These are phyloP conservation scores for Arachis monticola DNA, from an alignment of 331 rosid genomes.

Conservation along the genomic window DNA sequence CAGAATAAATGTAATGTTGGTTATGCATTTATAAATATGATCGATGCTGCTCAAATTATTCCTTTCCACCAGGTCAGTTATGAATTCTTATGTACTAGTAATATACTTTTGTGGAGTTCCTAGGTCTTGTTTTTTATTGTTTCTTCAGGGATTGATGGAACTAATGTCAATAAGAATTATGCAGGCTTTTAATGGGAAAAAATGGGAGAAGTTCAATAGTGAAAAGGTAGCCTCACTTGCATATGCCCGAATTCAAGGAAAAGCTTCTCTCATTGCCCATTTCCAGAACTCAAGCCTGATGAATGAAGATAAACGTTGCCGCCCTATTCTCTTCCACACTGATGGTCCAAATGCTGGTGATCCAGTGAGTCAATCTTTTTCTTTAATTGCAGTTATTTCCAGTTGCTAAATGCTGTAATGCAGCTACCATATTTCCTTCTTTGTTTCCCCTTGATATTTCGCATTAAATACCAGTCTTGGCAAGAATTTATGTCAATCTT, in stretches of 20 bases:
- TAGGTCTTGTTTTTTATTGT: too few species aligned
- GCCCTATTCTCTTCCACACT: conserved; percentile 76
- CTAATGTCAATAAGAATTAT: conserved; percentile 27
- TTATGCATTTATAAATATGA: conserved; percentile 80
- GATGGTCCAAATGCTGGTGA: conserved; percentile 89
- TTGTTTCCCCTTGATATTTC: not conserved
- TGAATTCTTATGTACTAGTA: not conserved
- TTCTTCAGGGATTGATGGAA: conserved; percentile 16
- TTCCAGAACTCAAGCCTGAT: conserved; percentile 79
- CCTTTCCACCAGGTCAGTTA: conserved; percentile 65
- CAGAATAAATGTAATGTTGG: conserved; percentile 91
- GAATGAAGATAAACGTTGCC: conserved; percentile 83
- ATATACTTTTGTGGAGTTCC: not conserved
- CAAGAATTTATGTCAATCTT: not conserved
- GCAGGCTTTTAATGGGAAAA: conserved; percentile 78
- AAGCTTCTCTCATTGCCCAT: conserved; percentile 70
- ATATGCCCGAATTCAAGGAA: conserved; percentile 83
- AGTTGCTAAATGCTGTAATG: not conserved
- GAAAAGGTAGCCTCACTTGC: conserved; percentile 82
- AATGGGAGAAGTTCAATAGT: conserved; percentile 85
- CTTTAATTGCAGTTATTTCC: conserved; percentile 10
- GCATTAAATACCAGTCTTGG: conserved; percentile 12
- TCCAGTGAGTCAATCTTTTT: conserved; percentile 47
- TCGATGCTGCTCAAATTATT: conserved; percentile 64
- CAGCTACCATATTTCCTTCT: not conserved